phyloP scores from a whole-genome alignment of 1,284 basidiomycete species.

The Marasmius sp. region DNA sequence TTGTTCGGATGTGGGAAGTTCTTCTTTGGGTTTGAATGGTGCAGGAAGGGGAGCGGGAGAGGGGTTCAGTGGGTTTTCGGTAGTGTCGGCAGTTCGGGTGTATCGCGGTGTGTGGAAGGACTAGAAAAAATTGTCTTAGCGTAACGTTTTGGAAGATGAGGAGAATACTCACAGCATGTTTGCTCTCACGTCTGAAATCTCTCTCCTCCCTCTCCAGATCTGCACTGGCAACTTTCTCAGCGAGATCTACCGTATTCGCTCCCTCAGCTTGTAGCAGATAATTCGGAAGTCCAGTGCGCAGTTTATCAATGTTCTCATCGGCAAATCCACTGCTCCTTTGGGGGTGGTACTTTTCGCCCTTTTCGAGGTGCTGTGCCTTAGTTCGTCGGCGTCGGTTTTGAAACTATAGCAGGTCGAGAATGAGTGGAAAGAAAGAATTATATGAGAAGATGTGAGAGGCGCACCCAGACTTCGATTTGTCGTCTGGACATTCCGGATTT shows the following conservation, averaged over 20 bases:
- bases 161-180: background rate
- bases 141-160: too few relatives aligned
- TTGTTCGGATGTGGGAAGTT: background rate
- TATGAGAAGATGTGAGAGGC: background rate
- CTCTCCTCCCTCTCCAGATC: background rate
- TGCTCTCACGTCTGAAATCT: background rate
- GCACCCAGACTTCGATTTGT: conserved; percentile 63
- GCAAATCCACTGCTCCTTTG: background rate
- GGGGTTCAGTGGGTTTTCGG: background rate
- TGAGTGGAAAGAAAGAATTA: background rate
- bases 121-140: background rate
- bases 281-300: background rate
- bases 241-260: background rate
- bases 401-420: conserved; percentile 7
- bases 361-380: background rate
- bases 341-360: background rate
- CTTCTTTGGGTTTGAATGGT: background rate
- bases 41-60: background rate
- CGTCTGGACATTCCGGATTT: conserved; percentile 45
- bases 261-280: background rate
- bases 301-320: background rate
- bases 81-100: background rate
- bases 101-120: background rate
- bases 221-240: background rate
- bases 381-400: conserved; percentile 14